Base-by-base conservation (phyloP, 2,329 filamentous ascomycete species). In the Drechslerella coelobrocha region DNA sequence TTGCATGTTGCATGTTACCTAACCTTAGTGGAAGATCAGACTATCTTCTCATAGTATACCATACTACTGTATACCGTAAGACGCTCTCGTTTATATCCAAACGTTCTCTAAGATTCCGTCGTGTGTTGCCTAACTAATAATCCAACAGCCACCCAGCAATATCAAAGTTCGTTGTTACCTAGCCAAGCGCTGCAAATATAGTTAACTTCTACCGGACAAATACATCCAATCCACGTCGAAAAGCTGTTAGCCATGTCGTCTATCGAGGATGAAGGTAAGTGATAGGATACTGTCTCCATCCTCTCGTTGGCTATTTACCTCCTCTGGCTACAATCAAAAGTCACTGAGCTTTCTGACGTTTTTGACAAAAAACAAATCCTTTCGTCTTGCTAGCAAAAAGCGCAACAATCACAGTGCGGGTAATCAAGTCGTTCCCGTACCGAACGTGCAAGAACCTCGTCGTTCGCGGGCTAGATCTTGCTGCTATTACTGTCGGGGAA, bases 381-480 rank as follows among this genome's bases (percentile, higher is more conserved):
- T 3, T 53, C 27, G 54, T 39, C 4, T 9, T 34, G 14, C 37
- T 19, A 68, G 62, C 61, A 39, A 68, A 59, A 55, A 68, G 17
- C 24, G 74, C 75, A 21, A 76, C 75, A 24, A 72, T 76, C 54
- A 76, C 75, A 7, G 62, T 76, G 27, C 72, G 75, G 34, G 74
- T 76, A 29, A 76, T 76, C 69, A 76, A 76, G 50, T 76, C 74
- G 24, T 76, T 76, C 52, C 72, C 75, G 2, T 76, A 76, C 61
- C 72, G 75, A 27, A 76, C 75, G 2, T 73, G 65, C 59, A 74
- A 74, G 68, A 76, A 75, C 17, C 50, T 75, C 2, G 57, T 76
- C 51, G 52, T 75, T n/a, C 75, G 75, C 21, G 66, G 74, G 17
- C 47, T 76, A 1, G 74, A 76, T 47, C 60, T 76, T 39, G 74